Evolutionary conservation across 495 filamentous ascomycete species (phyloP).

Genomic region (Neurospora pannonica): DNA sequence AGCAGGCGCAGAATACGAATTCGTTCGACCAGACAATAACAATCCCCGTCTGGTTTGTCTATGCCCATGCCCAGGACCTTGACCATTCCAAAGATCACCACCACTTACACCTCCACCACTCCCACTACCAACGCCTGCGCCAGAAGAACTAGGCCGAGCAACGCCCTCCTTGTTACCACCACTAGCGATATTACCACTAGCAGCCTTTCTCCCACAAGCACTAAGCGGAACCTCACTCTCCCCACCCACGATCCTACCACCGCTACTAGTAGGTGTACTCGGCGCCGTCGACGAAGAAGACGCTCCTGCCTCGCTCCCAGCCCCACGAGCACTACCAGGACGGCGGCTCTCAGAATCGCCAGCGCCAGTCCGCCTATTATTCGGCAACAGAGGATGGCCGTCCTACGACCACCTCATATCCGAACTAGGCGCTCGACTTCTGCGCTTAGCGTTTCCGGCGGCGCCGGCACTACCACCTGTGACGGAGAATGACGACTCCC

Average conservation of each 20-base stretch:
- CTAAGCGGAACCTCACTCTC: neutral
- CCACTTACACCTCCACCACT: neutral
- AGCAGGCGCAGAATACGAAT: neutral
- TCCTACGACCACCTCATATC: slow-evolving; percentile 24
- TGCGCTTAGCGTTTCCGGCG: slow-evolving; percentile 10
- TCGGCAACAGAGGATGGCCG: slow-evolving; percentile 1
- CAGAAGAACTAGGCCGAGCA: neutral
- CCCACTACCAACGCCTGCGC: neutral
- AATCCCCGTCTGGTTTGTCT: neutral
- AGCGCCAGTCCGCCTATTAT: neutral
- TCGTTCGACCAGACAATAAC: neutral
- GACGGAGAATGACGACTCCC: neutral
- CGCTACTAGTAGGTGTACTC: neutral
- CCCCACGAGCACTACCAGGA: neutral
- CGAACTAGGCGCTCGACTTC: slow-evolving; percentile 19
- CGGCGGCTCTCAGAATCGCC: neutral
- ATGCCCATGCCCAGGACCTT: neutral
- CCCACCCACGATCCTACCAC: neutral
- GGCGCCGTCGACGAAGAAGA: neutral
- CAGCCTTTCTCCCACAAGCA: neutral
- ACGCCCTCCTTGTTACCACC: neutral
- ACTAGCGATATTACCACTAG: neutral
- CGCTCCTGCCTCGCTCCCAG: neutral
- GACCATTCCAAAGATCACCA: neutral
- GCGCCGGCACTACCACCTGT: slow-evolving; percentile 8